Evolutionary conservation across 148 eudicot species (phyloP), one percentile per base, ranked within the genome.

Genomic region (Mesembryanthemum crystallinum): DNA sequence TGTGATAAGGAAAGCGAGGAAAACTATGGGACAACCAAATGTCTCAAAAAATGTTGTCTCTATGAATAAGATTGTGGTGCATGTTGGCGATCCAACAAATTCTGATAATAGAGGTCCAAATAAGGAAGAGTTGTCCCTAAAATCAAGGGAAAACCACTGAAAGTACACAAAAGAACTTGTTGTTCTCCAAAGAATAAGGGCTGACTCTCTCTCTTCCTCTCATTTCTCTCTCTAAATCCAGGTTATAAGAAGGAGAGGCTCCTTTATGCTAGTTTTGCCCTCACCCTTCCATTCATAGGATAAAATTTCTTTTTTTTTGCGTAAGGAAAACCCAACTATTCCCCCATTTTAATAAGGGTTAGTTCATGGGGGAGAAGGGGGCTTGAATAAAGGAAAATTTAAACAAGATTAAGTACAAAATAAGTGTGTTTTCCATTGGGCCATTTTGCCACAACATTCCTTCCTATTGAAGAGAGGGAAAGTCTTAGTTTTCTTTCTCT

Each of bases 241-340:
- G 5, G n/a, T 72, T n/a, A 67, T 76, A 76, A 72, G 71, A 72
- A 66, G 39, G 54, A 17, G 15, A 14, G 18, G 0, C 20, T 5
- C 32, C 45, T 14, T 76, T 0, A 45, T 76, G n/a, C 39, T 2
- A 58, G 33, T 67, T 25, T 67, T 35, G 62, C 80, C 77, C 80
- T 81, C 80, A 45, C 78, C 51, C 70, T 70, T 67, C 67, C 67
- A 37, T 76, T 76, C 58, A 49, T 76, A 76, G 54, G 12, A 24
- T 39, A n/a, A n/a, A n/a, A 11, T 51, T 69, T 45, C 23, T 63
- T 35, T 64, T 9, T 18, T 65, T 62, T 47, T 37, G 5, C 69
- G 24, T 21, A 39, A 71, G 25, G 67, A 64, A 63, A 74, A 24
- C 30, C 59, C 69, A 54, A 62, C 29, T 49, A 37, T 60, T 76